Evolutionary conservation across 148 eudicot genomes (phyloP), one percentile per base, ranked within the genome.

Genomic region (Amaranthus palmeri): DNA sequence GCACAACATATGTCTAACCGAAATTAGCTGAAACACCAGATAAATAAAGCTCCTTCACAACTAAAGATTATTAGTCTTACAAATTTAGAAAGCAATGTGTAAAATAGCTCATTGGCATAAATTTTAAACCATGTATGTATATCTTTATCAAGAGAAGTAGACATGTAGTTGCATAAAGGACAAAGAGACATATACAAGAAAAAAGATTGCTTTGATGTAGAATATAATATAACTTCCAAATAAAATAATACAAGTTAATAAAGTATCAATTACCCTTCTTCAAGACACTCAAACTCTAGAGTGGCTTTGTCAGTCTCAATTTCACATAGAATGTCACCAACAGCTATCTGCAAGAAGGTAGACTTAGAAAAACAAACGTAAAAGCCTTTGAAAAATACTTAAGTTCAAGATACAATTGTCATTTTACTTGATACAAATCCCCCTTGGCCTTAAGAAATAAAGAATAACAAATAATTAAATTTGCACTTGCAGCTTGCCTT

Each of bases 271-370:
- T 93, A 93, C 98, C 98, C 95, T 81, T 93, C 98, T 81, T 93
- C 98, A 64, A 91, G 96, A 75, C 88, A 58, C 77, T 93, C 98
- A 76, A 89, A 89, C 82, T 93, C 98, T 74, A 93, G 76, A 14
- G 97, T 93, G 58, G 98, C 98, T 84, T 93, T 93, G 81, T 93
- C 98, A 4, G 98, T 93, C 85, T 93, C 98, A 74, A 93, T 93
- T 76, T 91, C 97, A 77, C 98, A 93, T 68, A 93, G 73, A 64
- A 93, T 84, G 79, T 93, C 98, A 72, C 98, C 98, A 53, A 86
- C 92, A 36, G 79, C 85, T 63, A 93, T 91, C 98, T 93, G 91
- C 57, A 18, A 64, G 57, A 59, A 68, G 57, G 10, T 12, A 18
- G 45, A 18, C 25, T 59, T 66, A 65, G 68, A 13, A 71, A 13